Base-by-base conservation (phyloP, 2,329 filamentous ascomycete genomes). In the Pseudocercospora ulei region DNA sequence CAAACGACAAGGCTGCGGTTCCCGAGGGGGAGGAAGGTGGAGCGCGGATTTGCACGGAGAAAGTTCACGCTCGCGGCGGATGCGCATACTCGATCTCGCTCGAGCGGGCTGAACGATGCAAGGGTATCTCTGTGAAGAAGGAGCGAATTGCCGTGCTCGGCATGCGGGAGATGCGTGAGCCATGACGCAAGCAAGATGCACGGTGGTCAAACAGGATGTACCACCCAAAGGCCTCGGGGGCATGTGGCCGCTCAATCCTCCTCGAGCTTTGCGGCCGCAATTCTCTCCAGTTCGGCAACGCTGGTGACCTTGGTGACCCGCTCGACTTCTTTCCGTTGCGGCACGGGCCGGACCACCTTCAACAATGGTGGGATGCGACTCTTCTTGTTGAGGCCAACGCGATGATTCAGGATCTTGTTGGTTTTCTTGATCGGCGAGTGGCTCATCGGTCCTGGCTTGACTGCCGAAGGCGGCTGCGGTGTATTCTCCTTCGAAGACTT, bases 321-420 rank as follows among this genome's bases (percentile, higher is more conserved):
- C 13, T 37, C 31, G 19, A 35, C 38, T 12, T 47, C 39, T 29
- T 43, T 39, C 27, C 41, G 41, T 20, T 38, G 37, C 9, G 38
- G 31, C 24, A 42, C 41, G 1, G 50, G 50, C 18, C 44, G 44
- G 24, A 51, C 43, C 5, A 49, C 42, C 38, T 46, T 47, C 6
- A 47, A 51, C 46, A 70, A 53, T n/a, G 67, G 66, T 12, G 65
- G 65, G 34, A 70, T 69, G 17, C 64, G 56, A 12, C 65, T 65
- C 42, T 56, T 59, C 20, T 63, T 64, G 44, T 66, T 69, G 36
- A 70, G 48, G 3, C 67, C 67, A 3, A 70, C 66, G 0, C 67
- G 61, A 38, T 63, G 66, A 3, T 61, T 58, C 3, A 64, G 60
- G 37, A 61, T 63, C 14, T 33, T 30, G 8, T 35, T 37, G 17